A percentile compares a stretch with the other conserved stretches of the same genome.
Conservation (phyloP, 106 monocot genomes). For the Allium cepa region DNA sequence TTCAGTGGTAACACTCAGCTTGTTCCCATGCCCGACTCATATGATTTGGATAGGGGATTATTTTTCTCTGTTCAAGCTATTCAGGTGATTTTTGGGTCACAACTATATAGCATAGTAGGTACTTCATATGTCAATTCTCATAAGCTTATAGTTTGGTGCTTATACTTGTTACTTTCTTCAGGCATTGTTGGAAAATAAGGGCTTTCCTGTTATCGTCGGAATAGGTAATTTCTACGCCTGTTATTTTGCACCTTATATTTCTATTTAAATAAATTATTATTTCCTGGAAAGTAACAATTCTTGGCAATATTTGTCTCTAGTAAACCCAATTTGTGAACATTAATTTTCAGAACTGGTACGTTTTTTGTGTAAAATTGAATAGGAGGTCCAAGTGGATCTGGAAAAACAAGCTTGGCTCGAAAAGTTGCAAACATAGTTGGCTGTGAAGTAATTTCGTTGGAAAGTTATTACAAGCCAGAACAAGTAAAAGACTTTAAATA, state of each 20-base stretch:
- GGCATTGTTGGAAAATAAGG: conserved; percentile 91
- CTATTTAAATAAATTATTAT: no score
- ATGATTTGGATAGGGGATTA: conserved; percentile 90
- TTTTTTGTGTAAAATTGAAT: conserved; percentile 6
- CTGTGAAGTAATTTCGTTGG: conserved; percentile 91
- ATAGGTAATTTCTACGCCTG: conserved; percentile 52
- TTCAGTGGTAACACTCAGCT: conserved; percentile 59
- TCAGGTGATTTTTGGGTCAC: conserved; percentile 37
- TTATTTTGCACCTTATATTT: background rate
- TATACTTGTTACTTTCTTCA: conserved; percentile 22
- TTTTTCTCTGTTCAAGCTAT: conserved; percentile 96
- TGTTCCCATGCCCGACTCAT: conserved; percentile 85
- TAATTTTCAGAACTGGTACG: background rate
- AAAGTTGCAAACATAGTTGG: conserved; percentile 99
- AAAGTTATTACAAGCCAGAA: conserved; percentile 95
- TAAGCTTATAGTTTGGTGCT: background rate
- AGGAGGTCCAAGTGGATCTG: conserved; percentile 99
- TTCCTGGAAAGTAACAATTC: background rate
- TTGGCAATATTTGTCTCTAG: background rate
- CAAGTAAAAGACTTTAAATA: conserved; percentile 83
- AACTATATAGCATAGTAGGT: no score
- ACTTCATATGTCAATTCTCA: no score
- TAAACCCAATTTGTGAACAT: background rate
- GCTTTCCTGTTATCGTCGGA: conserved; percentile 93
- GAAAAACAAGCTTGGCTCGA: conserved; percentile 97